These are phyloP conservation scores for Metschnikowia kunwiensis DNA, from an alignment of 805 yeast species.

Conservation along the genomic window DNA sequence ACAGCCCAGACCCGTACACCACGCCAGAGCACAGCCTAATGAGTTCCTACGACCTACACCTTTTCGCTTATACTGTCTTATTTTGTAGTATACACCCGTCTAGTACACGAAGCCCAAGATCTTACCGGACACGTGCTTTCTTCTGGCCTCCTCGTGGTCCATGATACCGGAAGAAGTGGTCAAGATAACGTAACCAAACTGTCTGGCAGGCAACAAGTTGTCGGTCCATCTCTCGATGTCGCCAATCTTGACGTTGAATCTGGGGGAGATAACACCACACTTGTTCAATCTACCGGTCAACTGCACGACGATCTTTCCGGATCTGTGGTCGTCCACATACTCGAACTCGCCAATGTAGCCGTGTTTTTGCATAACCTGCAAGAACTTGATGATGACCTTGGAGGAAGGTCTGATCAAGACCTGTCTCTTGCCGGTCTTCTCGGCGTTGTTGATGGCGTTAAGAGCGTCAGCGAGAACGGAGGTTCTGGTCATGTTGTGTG, in stretches of 20 bases:
- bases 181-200: slow-evolving; percentile 95
- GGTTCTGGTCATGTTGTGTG: slow-evolving; percentile 30
- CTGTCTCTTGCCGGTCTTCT: slow-evolving; percentile 37
- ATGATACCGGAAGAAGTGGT: slow-evolving; percentile 99
- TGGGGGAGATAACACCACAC: slow-evolving; percentile 98
- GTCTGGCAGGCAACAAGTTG: slow-evolving; percentile 98
- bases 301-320: slow-evolving; percentile 37
- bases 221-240: slow-evolving; percentile 99
- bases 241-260: slow-evolving; percentile 93
- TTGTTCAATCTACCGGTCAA: slow-evolving; percentile 51
- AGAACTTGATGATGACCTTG: slow-evolving; percentile 33
- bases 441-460: slow-evolving; percentile 37
- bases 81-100: too few species aligned
- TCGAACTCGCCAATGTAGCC: slow-evolving; percentile 38
- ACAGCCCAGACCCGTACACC: not conserved
- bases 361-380: slow-evolving; percentile 32
- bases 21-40: not conserved
- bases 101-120: slow-evolving; percentile 97
- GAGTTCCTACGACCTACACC: too few species aligned
- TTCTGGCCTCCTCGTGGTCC: slow-evolving; percentile 99
- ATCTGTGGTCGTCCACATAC: slow-evolving; percentile 37
- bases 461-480: slow-evolving; percentile 37
- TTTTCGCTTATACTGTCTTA: too few species aligned
- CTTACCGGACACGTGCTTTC: slow-evolving; percentile 99
- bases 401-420: slow-evolving; percentile 37